Evolutionary conservation across 305 asterid species (phyloP), one percentile per base, ranked within the genome.

Genomic region (Fraxinus latifolia): DNA sequence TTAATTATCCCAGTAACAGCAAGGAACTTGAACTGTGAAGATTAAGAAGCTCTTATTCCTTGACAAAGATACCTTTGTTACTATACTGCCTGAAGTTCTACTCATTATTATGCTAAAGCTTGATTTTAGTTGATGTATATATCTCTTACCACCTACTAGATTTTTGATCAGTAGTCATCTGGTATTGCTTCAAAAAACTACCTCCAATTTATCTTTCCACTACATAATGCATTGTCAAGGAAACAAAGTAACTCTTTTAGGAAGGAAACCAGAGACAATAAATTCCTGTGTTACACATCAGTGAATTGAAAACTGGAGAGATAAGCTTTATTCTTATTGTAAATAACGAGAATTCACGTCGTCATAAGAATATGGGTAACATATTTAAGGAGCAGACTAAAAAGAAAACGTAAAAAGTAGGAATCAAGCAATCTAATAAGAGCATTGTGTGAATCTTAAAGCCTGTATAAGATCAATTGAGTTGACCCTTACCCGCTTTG

Each of bases 401-500:
- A 55, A 6, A 47, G 37, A 77, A 74, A 47, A 75, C 5, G 29
- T 53, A 73, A n/a, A 70, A 78, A 70, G 50, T 32, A 73, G 78
- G 81, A 77, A 19, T 50, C 21, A 2, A 80, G 39, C 8, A 25
- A 70, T 34, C 39, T 23, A 70, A 72, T 2, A 53, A 65, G 19
- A 55, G 71, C 32, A 74, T 77, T 53, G 27, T 5, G 19, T 73
- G 55, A 60, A 79, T 74, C 71, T 39, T 65, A 65, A 65, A 65
- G 27, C 75, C 53, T 21, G 55, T 14, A 58, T 9, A 62, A 55
- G 79, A 86, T 65, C 78, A 68, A 67, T 58, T 33, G 23, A 19
- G 23, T 74, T 29, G 29, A 73, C 34, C 82, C 95, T 76, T 85
- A 92, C 97, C 97, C 29, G 94, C 80, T 87, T 94, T 94, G 75